Base-by-base conservation (phyloP, 2,329 filamentous ascomycete genomes). In the Colletotrichum sp. region DNA sequence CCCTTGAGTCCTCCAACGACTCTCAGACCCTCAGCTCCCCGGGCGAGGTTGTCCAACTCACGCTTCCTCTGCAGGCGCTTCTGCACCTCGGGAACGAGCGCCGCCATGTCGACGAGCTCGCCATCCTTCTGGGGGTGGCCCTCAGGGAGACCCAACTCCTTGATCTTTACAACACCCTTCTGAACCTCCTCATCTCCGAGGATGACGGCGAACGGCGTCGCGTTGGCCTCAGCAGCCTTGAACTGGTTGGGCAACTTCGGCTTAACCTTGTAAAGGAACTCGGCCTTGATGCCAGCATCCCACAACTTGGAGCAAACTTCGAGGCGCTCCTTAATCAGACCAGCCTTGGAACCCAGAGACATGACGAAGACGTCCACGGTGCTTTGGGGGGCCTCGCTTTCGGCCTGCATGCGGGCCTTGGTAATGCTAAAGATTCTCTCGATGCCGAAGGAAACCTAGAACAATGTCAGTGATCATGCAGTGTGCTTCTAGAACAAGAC, bases 381-480 rank as follows among this genome's bases (percentile, higher is more conserved):
- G 95, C 78, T 89, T 89, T 77, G 94, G 5, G 75, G 68, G 3
- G 77, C 86, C 34, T 85, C 84, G 70, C 87, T 90, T 80, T 91
- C 91, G 73, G 90, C 91, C 77, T 91, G 92, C 83, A 95, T 89
- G 65, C 93, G 90, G 15, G 95, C 93, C 84, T 98, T 96, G 78
- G 94, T 95, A 82, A 98, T 96, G 80, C 94, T 77, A 87, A 98
- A 98, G 81, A 98, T 98, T 80, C 96, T 93, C 85, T 98, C 96
- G 65, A 98, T 95, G 71, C 96, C 96, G 82, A 98, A 98, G 3
- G 96, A 98, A 48, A 76, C 73, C 73, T 76, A 79, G 98, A 94
- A 68, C 84, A 83, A 12, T 86, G 84, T 66, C 85, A 87, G 24
- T 84, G 58, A 34, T 32, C n/a, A 15, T 28, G 15, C 6, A 38